Base-by-base conservation (phyloP, 202 grass and related monocot genomes). In the Bolboschoenoplectus hybrid region DNA sequence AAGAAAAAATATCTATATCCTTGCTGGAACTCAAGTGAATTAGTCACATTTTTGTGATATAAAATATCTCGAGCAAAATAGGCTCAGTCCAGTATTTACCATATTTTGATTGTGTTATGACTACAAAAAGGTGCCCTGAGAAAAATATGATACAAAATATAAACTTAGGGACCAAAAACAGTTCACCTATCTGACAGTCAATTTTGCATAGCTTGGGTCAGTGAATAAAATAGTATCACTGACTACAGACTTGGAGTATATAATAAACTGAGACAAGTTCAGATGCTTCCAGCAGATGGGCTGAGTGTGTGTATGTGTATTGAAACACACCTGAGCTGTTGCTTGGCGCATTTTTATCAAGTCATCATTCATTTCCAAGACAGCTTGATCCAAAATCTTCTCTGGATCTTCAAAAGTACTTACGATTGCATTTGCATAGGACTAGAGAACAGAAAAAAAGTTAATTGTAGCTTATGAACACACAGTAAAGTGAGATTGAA, bases 271-370 rank as follows among this genome's bases (percentile, higher is more conserved):
- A 26, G 17, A 74, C 7, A 50, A 47, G 20, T 26, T 2, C 26
- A 50, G 9, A 47, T 44, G 10, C 14, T 75, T 40, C 41, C 35
- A 40, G 52, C 5, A 39, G 14, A 78, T 57, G 38, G 1, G 2
- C 57, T 39, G 51, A 38, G 50, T 75, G 26, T 78, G 9, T 76
- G 72, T 17, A 3, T 66, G 13, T 56, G 3, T 56, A 14, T 41
- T 12, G 75, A 68, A 87, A 67, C 82, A 85, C 82, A 99, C 97
- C 89, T 99, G 97, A 74, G 97, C 97, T 75, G 97, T 99, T 65
- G 97, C 97, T 88, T 99, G 97, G 35, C 97, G 92, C 97, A 99
- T 97, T 87, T 99, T 99, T 62, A 88, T 97, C 65, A 99, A 90
- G 83, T 99, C 97, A 61, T 99, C 93, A 64, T 92, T 99, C 97